Conservation (phyloP, 805 yeast species). For the Starmerella vaccinii region DNA sequence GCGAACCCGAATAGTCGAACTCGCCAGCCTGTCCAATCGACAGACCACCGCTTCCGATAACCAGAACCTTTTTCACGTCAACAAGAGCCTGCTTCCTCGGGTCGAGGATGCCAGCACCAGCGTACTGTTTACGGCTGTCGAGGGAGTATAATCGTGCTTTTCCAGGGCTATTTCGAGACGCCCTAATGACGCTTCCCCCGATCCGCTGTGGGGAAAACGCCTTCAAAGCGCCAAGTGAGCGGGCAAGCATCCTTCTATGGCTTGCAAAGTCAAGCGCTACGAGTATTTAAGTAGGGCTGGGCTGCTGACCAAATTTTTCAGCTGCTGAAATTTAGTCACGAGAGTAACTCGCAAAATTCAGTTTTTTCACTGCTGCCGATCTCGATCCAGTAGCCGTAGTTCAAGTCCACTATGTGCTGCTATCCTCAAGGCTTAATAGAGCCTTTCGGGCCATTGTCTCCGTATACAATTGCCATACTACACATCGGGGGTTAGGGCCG, state of each 20-base stretch:
- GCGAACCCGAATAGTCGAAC: constrained; percentile 90
- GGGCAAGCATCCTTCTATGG: constrained; percentile 12
- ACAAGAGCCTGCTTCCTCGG: constrained; percentile 40
- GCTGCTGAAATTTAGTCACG: constrained; percentile 1
- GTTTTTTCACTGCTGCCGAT: neutral
- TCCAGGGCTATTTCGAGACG: constrained; percentile 20
- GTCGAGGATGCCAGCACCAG: constrained; percentile 34
- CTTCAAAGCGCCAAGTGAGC: constrained; percentile 15
- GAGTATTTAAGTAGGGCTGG: constrained; percentile 5
- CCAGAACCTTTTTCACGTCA: constrained; percentile 76
- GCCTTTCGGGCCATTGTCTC: neutral
- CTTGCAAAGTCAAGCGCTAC: neutral
- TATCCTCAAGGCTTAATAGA: neutral
- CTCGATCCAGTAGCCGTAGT: neutral
- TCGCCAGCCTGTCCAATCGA: constrained; percentile 98
- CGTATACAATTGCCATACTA: too few species aligned
- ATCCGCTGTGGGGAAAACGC: constrained; percentile 11
- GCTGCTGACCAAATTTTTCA: constrained; percentile 4
- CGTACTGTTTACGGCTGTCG: constrained; percentile 25
- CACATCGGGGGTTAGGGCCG: constrained; percentile 2
- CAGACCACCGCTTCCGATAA: constrained; percentile 94
- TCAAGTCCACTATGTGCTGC: neutral
- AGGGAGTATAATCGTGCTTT: constrained; percentile 18
- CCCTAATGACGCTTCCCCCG: constrained; percentile 14
- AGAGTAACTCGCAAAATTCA: neutral